A percentile compares a stretch with the other conserved stretches of the same genome.
Conservation (phyloP, 1,139 yeast species). For the Debaryomycetaceae sp. region DNA sequence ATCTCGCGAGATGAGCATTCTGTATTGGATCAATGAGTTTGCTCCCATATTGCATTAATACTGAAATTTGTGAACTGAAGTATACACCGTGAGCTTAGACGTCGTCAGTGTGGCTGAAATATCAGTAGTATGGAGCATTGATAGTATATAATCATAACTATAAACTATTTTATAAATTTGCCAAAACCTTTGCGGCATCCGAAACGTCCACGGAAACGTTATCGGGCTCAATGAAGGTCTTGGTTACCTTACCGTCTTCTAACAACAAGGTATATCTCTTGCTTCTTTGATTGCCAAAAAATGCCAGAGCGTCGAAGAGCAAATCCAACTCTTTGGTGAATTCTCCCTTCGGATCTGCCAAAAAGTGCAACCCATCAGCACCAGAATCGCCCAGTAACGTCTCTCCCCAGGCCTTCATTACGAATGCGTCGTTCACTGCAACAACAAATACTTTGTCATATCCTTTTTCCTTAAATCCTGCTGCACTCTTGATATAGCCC, state of each 20-base stretch:
- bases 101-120: too few relatives aligned
- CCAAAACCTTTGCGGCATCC: constrained; percentile 37
- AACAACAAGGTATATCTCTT: constrained; percentile 75
- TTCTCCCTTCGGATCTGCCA: constrained; percentile 76
- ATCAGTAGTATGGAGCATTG: too few relatives aligned
- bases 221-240: constrained; percentile 78
- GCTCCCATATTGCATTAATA: too few relatives aligned
- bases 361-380: constrained; percentile 45
- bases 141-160: too few relatives aligned
- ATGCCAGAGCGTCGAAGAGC: constrained; percentile 64
- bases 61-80: too few relatives aligned
- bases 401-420: constrained; percentile 75
- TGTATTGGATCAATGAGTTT: not conserved
- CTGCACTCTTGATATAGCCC: constrained; percentile 56
- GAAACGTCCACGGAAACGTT: constrained; percentile 62
- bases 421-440: constrained; percentile 85
- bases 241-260: constrained; percentile 65
- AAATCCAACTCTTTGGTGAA: constrained; percentile 64
- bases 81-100: too few relatives aligned
- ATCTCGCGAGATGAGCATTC: not conserved
- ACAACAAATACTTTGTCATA: constrained; percentile 58
- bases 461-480: constrained; percentile 63
- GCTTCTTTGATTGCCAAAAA: constrained; percentile 73
- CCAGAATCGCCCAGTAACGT: constrained; percentile 24
- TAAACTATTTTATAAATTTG: constrained; percentile 13